Percentiles rank a stretch among this genome's conserved stretches.
Evolutionary conservation across 2,329 filamentous ascomycete species (phyloP).

Genomic region (Stagonosporopsis chrysanthemi): DNA sequence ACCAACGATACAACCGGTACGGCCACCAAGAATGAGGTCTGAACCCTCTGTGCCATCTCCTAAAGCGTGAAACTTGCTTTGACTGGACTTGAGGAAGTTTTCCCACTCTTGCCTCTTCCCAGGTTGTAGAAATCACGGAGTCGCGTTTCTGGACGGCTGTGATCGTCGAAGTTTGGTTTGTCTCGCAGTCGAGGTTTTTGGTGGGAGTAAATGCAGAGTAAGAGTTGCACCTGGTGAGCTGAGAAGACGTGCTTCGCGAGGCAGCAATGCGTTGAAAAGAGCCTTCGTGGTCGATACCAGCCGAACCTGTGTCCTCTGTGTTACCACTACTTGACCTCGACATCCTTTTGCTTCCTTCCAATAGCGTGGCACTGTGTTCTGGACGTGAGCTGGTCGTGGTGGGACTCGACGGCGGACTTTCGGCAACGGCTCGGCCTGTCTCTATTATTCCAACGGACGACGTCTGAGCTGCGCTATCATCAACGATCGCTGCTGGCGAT

Average conservation of each 20-base stretch:
- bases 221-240: not conserved
- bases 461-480: not conserved
- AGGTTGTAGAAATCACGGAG: constrained; percentile 21
- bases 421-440: not conserved
- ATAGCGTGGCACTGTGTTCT: too few species aligned
- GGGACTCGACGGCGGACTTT: not conserved
- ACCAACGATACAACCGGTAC: constrained; percentile 10
- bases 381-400: too few species aligned
- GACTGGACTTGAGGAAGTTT: not conserved
- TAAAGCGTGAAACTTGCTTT: too few species aligned
- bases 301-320: not conserved
- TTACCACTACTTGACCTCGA: too few species aligned
- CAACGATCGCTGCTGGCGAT: not conserved
- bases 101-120: not conserved
- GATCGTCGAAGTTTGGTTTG: not conserved
- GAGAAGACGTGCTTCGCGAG: not conserved
- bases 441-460: not conserved
- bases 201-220: not conserved
- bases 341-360: too few species aligned
- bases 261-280: not conserved
- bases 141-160: constrained; percentile 16
- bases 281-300: not conserved
- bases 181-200: not conserved
- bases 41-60: not conserved
- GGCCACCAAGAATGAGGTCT: constrained; percentile 32